Conservation (phyloP, 2,329 filamentous ascomycete species). For the Botryosphaeria agaves region DNA sequence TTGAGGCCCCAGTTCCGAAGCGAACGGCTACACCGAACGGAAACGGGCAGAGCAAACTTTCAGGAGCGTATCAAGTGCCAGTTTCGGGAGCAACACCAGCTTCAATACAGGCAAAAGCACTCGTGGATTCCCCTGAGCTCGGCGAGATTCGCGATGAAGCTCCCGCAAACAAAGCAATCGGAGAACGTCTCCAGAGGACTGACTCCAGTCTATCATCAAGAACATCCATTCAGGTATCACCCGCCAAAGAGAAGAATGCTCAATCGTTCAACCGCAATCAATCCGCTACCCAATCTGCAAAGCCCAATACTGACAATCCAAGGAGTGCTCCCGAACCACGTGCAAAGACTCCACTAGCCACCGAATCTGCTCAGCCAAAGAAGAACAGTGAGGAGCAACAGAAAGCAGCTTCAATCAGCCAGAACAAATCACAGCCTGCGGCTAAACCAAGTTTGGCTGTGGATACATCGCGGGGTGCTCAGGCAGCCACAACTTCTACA, state of each 20-base stretch:
- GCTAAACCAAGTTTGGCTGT: too few species aligned
- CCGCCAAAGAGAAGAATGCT: neutral
- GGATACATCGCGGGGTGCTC: too few species aligned
- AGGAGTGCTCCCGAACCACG: too few species aligned
- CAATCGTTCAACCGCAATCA: neutral
- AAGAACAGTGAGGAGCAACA: too few species aligned
- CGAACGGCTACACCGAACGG: neutral
- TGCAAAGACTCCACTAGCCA: too few species aligned
- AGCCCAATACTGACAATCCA: neutral
- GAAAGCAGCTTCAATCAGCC: too few species aligned
- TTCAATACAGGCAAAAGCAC: neutral
- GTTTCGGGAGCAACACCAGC: neutral
- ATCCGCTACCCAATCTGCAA: neutral
- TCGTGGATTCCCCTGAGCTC: slow-evolving; percentile 2
- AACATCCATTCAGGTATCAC: neutral
- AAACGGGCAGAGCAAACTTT: neutral
- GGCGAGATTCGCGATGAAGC: slow-evolving; percentile 2
- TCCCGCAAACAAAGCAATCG: too few species aligned
- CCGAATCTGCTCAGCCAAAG: too few species aligned
- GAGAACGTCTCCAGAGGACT: neutral
- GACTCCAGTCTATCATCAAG: neutral
- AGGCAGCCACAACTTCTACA: too few species aligned
- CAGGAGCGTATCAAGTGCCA: neutral
- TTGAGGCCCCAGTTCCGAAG: neutral
- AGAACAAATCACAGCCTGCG: too few species aligned